Percentiles rank a stretch among this genome's conserved stretches.
phyloP scores from a whole-genome alignment of 768 basidiomycete genomes.

The Suillus weaverae region DNA sequence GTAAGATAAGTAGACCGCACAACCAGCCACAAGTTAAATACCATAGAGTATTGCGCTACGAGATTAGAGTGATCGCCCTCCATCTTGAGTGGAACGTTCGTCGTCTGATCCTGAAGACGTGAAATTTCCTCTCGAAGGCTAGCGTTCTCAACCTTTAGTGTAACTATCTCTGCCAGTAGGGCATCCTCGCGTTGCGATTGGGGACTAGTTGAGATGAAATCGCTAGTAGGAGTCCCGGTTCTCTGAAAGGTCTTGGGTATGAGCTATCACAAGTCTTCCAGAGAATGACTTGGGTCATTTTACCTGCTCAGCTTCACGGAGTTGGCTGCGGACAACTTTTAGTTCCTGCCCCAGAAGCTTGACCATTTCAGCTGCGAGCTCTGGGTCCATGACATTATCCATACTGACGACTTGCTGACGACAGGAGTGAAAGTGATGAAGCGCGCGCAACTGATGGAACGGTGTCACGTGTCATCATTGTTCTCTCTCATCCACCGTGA shows the following conservation, averaged over 20 bases:
- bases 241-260: constrained; percentile 11
- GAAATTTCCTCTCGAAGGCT: constrained; percentile 17
- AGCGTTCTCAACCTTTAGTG: constrained; percentile 22
- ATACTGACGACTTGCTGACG: constrained; percentile 4
- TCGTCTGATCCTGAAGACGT: constrained; percentile 15
- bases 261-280: background rate
- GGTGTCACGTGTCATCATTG: background rate
- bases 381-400: constrained; percentile 27
- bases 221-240: constrained; percentile 7
- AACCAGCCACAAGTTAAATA: background rate
- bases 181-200: constrained; percentile 11
- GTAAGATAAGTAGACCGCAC: background rate
- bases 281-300: background rate
- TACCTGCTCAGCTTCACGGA: constrained; percentile 25
- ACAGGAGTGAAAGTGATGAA: background rate
- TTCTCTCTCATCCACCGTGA: background rate
- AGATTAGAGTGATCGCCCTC: constrained; percentile 11
- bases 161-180: constrained; percentile 17
- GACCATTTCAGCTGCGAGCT: constrained; percentile 25
- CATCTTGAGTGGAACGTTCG: constrained; percentile 17
- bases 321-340: constrained; percentile 21
- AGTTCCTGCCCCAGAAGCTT: constrained; percentile 27
- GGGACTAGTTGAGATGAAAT: background rate
- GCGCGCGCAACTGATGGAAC: background rate
- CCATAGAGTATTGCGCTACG: constrained; percentile 11